Evolutionary conservation across 1,139 yeast species (phyloP).

Genomic region (Yamadazyma songkhlaensis): DNA sequence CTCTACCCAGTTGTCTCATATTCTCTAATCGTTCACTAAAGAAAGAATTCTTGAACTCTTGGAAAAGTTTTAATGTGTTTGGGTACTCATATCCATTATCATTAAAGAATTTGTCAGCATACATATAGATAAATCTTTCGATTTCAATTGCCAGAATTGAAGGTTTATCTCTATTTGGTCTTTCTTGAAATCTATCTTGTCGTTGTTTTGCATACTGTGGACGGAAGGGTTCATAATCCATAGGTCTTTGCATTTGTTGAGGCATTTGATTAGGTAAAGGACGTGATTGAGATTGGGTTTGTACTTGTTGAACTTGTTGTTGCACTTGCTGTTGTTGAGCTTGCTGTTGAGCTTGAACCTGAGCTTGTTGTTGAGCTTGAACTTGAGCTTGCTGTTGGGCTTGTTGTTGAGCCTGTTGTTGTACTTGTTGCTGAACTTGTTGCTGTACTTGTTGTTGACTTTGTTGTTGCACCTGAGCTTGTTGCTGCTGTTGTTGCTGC

Average conservation of each 20-base stretch:
- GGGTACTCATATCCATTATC: conserved; percentile 46
- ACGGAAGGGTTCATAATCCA: conserved; percentile 5
- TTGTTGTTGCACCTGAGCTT: conserved; percentile 13
- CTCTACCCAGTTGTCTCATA: conserved; percentile 17
- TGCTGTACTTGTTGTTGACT: conserved; percentile 12
- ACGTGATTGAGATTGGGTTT: neutral
- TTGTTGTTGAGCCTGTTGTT: conserved; percentile 15
- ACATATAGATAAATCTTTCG: conserved; percentile 46
- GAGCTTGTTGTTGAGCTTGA: conserved; percentile 10
- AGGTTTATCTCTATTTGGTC: conserved; percentile 1
- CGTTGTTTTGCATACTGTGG: neutral
- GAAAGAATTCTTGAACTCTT: conserved; percentile 49
- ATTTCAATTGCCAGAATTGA: conserved; percentile 40
- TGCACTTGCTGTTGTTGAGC: conserved; percentile 8
- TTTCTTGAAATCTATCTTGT: conserved; percentile 1
- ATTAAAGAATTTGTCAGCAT: conserved; percentile 48
- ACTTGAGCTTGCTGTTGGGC: conserved; percentile 29
- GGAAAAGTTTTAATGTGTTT: conserved; percentile 48
- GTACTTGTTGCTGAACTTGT: conserved; percentile 14
- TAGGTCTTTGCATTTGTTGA: conserved; percentile 3
- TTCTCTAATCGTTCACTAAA: conserved; percentile 47
- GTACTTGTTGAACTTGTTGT: neutral
- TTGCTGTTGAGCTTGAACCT: conserved; percentile 13
- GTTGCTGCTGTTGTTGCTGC: conserved; percentile 13
- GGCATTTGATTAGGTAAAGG: neutral